A percentile compares a stretch with the other conserved stretches of the same genome.
Evolutionary conservation across 495 filamentous ascomycete genomes (phyloP).

Genomic region (Elasticomyces elasticus): DNA sequence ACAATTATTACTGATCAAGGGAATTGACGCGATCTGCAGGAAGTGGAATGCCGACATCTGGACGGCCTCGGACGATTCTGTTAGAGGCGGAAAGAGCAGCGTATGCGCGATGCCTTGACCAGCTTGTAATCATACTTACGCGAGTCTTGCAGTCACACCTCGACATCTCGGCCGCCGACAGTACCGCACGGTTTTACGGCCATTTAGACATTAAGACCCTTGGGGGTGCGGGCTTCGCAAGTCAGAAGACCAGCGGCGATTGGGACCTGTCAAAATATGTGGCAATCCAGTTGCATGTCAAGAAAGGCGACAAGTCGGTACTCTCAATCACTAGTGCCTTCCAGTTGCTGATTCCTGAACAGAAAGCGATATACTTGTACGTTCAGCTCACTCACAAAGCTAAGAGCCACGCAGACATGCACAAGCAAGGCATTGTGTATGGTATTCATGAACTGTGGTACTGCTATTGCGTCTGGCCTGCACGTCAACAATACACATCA

Average conservation of each 20-base stretch:
- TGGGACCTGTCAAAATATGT: slow-evolving; percentile 33
- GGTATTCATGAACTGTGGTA: too few species aligned
- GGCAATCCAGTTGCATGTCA: slow-evolving; percentile 27
- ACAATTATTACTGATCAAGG: neutral
- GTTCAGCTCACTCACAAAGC: too few species aligned
- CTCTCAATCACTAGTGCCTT: too few species aligned
- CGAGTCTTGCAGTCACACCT: slow-evolving; percentile 7
- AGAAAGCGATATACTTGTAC: slow-evolving; percentile 8
- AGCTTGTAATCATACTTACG: neutral
- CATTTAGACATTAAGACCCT: slow-evolving; percentile 62
- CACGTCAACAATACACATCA: too few species aligned
- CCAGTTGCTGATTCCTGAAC: neutral
- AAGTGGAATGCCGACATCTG: slow-evolving; percentile 52
- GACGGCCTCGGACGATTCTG: slow-evolving; percentile 35
- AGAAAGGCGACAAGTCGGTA: slow-evolving; percentile 28
- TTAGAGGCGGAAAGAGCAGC: slow-evolving; percentile 9
- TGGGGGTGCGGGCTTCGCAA: slow-evolving; percentile 75
- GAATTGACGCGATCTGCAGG: slow-evolving; percentile 30
- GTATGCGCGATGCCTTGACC: neutral
- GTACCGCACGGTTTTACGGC: slow-evolving; percentile 49
- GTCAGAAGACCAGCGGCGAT: slow-evolving; percentile 49
- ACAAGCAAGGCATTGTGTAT: too few species aligned
- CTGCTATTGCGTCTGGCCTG: too few species aligned
- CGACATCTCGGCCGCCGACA: slow-evolving; percentile 19
- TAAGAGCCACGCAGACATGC: too few species aligned